Conservation (phyloP, 768 basidiomycete genomes). For the Suillus hirtellus region DNA sequence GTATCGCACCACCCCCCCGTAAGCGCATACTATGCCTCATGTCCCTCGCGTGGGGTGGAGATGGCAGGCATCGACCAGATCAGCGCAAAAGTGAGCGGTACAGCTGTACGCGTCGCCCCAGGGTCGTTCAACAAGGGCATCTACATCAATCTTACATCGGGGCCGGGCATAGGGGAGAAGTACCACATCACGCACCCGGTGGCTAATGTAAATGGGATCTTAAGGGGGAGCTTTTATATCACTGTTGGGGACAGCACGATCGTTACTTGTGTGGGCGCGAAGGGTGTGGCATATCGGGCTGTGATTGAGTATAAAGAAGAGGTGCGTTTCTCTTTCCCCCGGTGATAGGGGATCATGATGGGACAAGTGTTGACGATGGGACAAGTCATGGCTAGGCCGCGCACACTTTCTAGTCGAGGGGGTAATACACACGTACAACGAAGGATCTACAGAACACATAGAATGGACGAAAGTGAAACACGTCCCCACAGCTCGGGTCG, state of each 20-base stretch:
- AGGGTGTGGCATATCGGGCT: conserved; percentile 65
- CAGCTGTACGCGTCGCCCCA: conserved; percentile 77
- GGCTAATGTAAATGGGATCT: conserved; percentile 87
- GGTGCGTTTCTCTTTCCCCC: conserved; percentile 46
- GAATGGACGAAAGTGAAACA: conserved; percentile 89
- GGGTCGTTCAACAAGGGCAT: conserved; percentile 89
- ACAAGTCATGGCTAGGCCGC: conserved; percentile 84
- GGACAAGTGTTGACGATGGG: not conserved
- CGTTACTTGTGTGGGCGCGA: conserved; percentile 77
- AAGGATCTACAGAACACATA: conserved; percentile 59
- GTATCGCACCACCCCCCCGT: conserved; percentile 97
- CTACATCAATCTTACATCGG: conserved; percentile 76
- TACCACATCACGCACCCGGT: conserved; percentile 91
- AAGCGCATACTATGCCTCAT: conserved; percentile 78
- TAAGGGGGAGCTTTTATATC: conserved; percentile 90
- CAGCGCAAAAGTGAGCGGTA: conserved; percentile 87
- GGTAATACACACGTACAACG: conserved; percentile 80
- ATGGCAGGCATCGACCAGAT: conserved; percentile 90
- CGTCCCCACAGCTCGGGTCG: conserved; percentile 75
- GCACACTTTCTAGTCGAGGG: conserved; percentile 87
- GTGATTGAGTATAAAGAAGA: conserved; percentile 97
- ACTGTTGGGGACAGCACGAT: conserved; percentile 80
- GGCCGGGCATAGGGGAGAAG: conserved; percentile 70
- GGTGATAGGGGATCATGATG: not conserved
- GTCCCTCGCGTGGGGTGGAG: conserved; percentile 72